A percentile compares a stretch with the other conserved stretches of the same genome.
phyloP scores from a whole-genome alignment of 495 filamentous ascomycete genomes.

The Rhizodiscina lignyota region DNA sequence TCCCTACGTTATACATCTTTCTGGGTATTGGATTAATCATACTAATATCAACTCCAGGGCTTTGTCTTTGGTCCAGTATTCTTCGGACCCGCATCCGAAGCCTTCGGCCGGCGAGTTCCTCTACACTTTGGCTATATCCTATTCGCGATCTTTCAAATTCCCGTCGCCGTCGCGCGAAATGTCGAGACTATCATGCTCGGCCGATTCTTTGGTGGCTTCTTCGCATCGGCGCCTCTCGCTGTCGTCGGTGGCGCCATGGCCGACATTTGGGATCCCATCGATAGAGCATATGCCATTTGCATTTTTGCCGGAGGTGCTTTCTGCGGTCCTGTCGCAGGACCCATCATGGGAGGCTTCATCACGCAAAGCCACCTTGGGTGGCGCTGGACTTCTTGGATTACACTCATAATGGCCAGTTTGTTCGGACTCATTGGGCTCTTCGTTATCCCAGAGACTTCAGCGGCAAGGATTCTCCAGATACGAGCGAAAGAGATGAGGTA shows the following conservation, averaged over 20 bases:
- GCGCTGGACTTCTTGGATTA: constrained; percentile 40
- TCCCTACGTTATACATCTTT: neutral
- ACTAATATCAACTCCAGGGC: constrained; percentile 6
- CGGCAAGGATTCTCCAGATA: constrained; percentile 34
- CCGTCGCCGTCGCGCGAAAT: constrained; percentile 42
- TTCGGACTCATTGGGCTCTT: constrained; percentile 29
- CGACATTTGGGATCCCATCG: constrained; percentile 46
- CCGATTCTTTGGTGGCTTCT: constrained; percentile 43
- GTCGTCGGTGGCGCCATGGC: constrained; percentile 42
- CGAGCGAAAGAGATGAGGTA: constrained; percentile 38
- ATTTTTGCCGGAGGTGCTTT: constrained; percentile 25
- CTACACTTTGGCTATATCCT: constrained; percentile 36
- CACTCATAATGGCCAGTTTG: constrained; percentile 33
- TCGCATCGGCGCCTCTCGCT: constrained; percentile 46
- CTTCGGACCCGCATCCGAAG: constrained; percentile 40
- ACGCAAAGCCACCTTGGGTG: constrained; percentile 18
- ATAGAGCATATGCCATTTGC: constrained; percentile 42
- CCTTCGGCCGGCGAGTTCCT: constrained; percentile 38
- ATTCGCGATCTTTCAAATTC: constrained; percentile 45
- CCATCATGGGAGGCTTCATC: constrained; percentile 19
- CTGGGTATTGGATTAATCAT: neutral
- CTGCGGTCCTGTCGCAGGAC: constrained; percentile 15
- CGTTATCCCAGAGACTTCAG: constrained; percentile 44
- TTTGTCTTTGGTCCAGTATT: constrained; percentile 30
- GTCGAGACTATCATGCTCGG: constrained; percentile 39